A percentile compares a stretch with the other conserved stretches of the same genome.
phyloP scores from a whole-genome alignment of 306 rosid genomes.

The Castanea sativa region DNA sequence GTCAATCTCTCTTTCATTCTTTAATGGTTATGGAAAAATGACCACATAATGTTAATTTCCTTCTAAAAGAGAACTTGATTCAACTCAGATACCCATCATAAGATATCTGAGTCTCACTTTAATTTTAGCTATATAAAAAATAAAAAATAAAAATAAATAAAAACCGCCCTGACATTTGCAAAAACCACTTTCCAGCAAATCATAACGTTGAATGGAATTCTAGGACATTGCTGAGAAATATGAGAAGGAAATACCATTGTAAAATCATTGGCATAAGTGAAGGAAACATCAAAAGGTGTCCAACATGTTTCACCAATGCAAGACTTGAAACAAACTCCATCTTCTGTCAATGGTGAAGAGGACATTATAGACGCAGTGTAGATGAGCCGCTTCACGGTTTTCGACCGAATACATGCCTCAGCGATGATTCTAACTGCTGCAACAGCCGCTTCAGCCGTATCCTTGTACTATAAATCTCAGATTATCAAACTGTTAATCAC shows the following conservation, averaged over 20 bases:
- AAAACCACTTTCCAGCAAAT: no score
- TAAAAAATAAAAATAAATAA: no score
- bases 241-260: conserved; percentile 2
- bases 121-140: no score
- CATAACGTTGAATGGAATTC: no score
- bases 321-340: conserved; percentile 30
- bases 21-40: no score
- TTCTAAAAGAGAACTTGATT: no score
- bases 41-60: no score
- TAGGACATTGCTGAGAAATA: neutral
- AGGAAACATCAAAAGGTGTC: conserved; percentile 37
- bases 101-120: no score
- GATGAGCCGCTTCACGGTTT: conserved; percentile 45
- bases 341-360: conserved; percentile 40
- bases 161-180: no score
- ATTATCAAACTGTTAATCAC: neutral
- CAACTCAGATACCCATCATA: no score
- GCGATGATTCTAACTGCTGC: conserved; percentile 31
- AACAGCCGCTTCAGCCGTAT: conserved; percentile 35
- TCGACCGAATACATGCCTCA: conserved; percentile 21
- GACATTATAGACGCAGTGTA: conserved; percentile 43
- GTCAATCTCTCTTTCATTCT: no score
- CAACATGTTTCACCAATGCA: conserved; percentile 51
- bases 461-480: conserved; percentile 26
- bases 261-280: neutral